These are phyloP conservation scores for Juglanconis sp. DNA, from an alignment of 2,329 filamentous ascomycete species.

Conservation along the genomic window DNA sequence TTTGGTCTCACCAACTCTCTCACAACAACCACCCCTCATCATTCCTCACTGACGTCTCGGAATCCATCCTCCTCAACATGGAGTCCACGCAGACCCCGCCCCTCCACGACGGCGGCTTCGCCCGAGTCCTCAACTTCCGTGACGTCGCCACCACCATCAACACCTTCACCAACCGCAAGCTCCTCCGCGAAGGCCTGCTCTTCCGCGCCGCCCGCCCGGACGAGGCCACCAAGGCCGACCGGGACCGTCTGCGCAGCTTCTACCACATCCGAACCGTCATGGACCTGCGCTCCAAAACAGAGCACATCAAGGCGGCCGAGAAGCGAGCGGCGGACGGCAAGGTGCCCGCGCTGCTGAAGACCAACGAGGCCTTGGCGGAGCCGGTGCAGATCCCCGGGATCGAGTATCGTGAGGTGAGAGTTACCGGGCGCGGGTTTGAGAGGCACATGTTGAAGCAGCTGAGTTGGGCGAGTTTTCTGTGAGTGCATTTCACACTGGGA, in stretches of 20 bases:
- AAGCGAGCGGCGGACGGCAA: conserved; percentile 52
- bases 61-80: neutral
- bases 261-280: conserved; percentile 69
- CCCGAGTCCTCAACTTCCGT: conserved; percentile 70
- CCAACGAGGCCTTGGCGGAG: conserved; percentile 49
- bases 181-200: conserved; percentile 59
- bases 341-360: conserved; percentile 41
- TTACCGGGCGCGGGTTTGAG: conserved; percentile 72
- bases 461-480: conserved; percentile 65
- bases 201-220: conserved; percentile 72
- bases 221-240: conserved; percentile 67
- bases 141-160: conserved; percentile 72
- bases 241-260: conserved; percentile 53
- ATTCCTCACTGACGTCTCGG: too few relatives aligned
- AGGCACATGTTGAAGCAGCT: conserved; percentile 64
- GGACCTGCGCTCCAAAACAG: conserved; percentile 78
- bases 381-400: conserved; percentile 62
- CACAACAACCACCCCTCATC: too few relatives aligned
- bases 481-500: conserved; percentile 22
- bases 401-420: conserved; percentile 63
- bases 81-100: neutral
- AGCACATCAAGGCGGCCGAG: conserved; percentile 65
- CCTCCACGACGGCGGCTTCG: conserved; percentile 33
- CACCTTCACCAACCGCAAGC: conserved; percentile 39
- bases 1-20: too few relatives aligned